A percentile compares a stretch with the other conserved stretches of the same genome.
Evolutionary conservation across 2,329 filamentous ascomycete genomes (phyloP).

Genomic region (Parastagonospora avenae): DNA sequence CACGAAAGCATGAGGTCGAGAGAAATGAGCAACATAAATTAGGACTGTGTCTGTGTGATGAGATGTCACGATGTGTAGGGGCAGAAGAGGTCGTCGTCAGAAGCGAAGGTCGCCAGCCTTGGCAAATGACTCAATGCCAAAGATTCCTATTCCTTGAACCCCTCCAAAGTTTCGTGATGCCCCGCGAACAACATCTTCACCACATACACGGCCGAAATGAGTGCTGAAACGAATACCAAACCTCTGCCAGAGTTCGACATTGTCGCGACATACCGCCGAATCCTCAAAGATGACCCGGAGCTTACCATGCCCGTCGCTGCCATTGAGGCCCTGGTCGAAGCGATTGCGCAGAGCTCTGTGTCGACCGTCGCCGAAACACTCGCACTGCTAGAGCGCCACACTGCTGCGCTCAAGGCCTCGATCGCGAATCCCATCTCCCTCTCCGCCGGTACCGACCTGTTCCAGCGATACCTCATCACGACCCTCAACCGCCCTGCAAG

Average conservation of each 20-base stretch:
- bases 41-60: too few relatives aligned
- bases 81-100: too few relatives aligned
- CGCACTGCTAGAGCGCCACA: constrained; percentile 78
- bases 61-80: too few relatives aligned
- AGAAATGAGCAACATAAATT: too few relatives aligned
- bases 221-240: constrained; percentile 18
- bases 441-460: constrained; percentile 91
- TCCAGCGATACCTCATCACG: constrained; percentile 89
- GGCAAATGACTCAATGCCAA: constrained; percentile 17
- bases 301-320: constrained; percentile 95
- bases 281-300: constrained; percentile 73
- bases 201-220: constrained; percentile 28
- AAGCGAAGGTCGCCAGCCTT: constrained; percentile 6
- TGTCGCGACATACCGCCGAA: constrained; percentile 67
- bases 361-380: constrained; percentile 94
- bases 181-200: constrained; percentile 2
- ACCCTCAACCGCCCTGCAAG: constrained; percentile 62
- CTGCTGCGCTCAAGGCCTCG: constrained; percentile 74
- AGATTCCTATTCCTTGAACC: constrained; percentile 16
- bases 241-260: constrained; percentile 55
- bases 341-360: constrained; percentile 78
- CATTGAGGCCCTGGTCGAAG: constrained; percentile 87
- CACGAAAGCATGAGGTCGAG: too few relatives aligned
- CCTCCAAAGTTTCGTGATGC: constrained; percentile 23
- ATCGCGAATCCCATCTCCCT: constrained; percentile 90